Evolutionary conservation across 148 eudicot genomes (phyloP), one percentile per base, ranked within the genome.

Genomic region (Chenopodium formosanum): DNA sequence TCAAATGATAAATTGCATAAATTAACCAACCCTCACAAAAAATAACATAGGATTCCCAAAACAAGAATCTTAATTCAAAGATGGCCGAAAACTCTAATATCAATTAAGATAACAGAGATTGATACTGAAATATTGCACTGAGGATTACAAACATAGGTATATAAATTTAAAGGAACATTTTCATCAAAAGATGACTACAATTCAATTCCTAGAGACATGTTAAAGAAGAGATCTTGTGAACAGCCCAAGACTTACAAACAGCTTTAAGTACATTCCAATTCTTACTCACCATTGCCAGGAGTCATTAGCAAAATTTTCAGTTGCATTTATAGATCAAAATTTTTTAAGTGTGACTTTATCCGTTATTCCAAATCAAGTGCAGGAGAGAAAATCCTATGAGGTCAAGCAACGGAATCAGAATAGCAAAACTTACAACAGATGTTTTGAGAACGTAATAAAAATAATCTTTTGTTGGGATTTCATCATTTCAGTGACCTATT

Each of bases 401-500:
- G 27, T 50, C 44, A 10, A 58, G 12, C n/a, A 47, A 70, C 34
- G 53, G 47, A 71, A 31, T 37, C 82, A 23, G 23, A 19, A 37
- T 53, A 53, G 23, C 76, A 52, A 52, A 67, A 22, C 34, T 12
- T 14, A 16, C 62, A 56, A 56, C 62, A 68, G n/a, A 16, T 46
- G 37, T 67, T 12, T 25, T 20, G 37, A 16, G 7, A 44, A 46
- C 27, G 9, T 22, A n/a, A 44, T 34, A 14, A 69, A 13, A 69
- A 44, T 40, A 40, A 32, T 69, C 73, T 32, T 67, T 69, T 69
- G 73, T 44, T 4, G 22, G 4, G 34, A 23, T 67, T 56, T 25
- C 29, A 79, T 69, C 32, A n/a, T 67, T 56, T 16, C 29, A 79
- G 53, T 34, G 31, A 60, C 70, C 70, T 80, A 7, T 37, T 69